Percentiles rank a stretch among this genome's conserved stretches.
phyloP scores from a whole-genome alignment of 1,284 basidiomycete species.

The Cutaneotrichosporon cutaneum region DNA sequence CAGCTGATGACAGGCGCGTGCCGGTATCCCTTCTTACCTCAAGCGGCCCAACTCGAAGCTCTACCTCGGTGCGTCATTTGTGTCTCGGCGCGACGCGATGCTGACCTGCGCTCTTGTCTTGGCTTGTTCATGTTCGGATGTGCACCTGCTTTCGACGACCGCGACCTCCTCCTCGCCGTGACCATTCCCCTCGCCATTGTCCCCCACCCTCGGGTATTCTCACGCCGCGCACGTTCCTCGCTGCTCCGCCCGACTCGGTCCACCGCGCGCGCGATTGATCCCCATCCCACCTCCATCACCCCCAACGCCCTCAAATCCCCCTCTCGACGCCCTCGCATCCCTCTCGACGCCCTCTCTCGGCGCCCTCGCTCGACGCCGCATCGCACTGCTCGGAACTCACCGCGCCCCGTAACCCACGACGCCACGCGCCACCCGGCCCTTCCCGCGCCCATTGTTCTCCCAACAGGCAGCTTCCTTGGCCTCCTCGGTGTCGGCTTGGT shows the following conservation, averaged over 20 bases:
- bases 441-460: neutral
- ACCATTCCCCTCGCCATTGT: neutral
- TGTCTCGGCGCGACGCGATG: neutral
- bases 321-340: too few species aligned
- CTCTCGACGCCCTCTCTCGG: neutral
- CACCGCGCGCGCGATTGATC: neutral
- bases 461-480: slow-evolving; percentile 46
- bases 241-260: neutral
- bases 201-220: neutral
- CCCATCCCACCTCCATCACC: neutral
- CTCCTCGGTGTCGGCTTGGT: slow-evolving; percentile 44
- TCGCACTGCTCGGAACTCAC: neutral
- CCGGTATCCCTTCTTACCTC: slow-evolving; percentile 45
- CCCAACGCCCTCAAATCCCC: neutral
- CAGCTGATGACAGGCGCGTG: slow-evolving; percentile 26
- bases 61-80: slow-evolving; percentile 46
- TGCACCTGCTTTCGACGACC: neutral
- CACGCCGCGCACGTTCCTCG: slow-evolving; percentile 1
- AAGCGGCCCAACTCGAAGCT: slow-evolving; percentile 44
- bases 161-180: neutral
- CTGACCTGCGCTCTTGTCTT: slow-evolving; percentile 14
- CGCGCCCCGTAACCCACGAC: neutral
- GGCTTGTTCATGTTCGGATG: neutral
- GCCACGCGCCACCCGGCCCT: neutral
- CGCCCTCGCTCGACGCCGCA: neutral